Evolutionary conservation across 371 early-diverging fungal genomes (phyloP), one percentile per base, ranked within the genome.

Genomic region (Mortierella sp.): DNA sequence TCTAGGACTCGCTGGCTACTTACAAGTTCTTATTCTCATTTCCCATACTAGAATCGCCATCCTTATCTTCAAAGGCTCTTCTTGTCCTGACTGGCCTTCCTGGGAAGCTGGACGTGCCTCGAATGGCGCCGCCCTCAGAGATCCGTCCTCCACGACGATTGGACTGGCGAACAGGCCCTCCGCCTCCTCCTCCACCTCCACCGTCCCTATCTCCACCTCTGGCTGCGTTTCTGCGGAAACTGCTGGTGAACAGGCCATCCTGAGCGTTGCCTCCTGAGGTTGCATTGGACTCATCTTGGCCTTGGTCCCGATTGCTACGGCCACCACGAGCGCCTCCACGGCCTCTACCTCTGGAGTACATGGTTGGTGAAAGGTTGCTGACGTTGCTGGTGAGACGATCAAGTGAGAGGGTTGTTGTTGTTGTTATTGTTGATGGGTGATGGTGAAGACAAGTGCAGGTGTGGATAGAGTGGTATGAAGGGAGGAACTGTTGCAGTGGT

Each of bases 31-130:
- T 68, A 41, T 57, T 61, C 23, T 68, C 69, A 14, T 43, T 52
- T 27, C 57, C 62, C 69, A 68, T 68, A 43, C 43, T 53, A n/a
- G 54, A 46, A 57, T 64, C 71, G 0, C 64, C 64, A n/a, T 55
- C 58, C 18, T 14, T 12, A 45, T 58, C 63, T 50, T 47, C 53
- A 42, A 38, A 16, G 9, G 10, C 58, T 3, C 57, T 41, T 18
- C 64, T 38, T 42, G 42, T 16, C 24, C 42, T 31, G 9, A 10
- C 7, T 34, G 57, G 51, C 43, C 51, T 43, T 23, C 53, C n/a
- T 5, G 61, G 51, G 12, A 57, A n/a, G 19, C 47, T 5, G 13
- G 53, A n/a, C 10, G 53, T 26, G 16, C 52, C 28, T 41, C 58
- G n/a, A 16, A 50, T 6, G 2, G 46, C 19, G 12, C 58, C 62